These are phyloP conservation scores for Trifolium fragiferum DNA, from an alignment of 306 rosid genomes.

Conservation along the genomic window DNA sequence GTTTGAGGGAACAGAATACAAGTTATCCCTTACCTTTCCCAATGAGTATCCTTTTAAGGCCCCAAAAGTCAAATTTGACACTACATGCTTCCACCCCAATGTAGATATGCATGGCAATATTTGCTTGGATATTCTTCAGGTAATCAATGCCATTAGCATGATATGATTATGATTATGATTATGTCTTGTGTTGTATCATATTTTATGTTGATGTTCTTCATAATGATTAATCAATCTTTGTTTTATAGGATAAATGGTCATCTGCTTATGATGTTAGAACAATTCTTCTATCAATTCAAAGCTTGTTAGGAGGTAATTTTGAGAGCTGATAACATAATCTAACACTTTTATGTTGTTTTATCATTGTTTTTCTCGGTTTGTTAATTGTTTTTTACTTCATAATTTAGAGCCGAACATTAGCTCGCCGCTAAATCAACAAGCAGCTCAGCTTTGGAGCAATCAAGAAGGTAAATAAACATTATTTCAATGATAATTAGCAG, in stretches of 20 bases:
- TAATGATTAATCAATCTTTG: neutral
- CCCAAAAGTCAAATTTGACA: conserved; percentile 93
- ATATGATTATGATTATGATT: neutral
- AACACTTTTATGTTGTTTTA: neutral
- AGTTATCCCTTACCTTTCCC: conserved; percentile 74
- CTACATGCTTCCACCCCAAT: conserved; percentile 87
- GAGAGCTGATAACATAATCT: neutral
- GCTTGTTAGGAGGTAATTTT: conserved; percentile 70
- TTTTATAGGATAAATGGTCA: conserved; percentile 42
- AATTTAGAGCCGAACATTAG: conserved; percentile 81
- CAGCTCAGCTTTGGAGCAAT: conserved; percentile 92
- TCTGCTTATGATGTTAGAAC: conserved; percentile 52
- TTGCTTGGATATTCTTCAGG: conserved; percentile 99
- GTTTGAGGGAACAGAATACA: conserved; percentile 90
- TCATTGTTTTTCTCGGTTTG: neutral
- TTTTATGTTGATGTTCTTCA: neutral
- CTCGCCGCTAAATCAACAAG: conserved; percentile 92
- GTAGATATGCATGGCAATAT: conserved; percentile 84
- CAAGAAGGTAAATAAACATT: conserved; percentile 73
- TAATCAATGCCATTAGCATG: conserved; percentile 20
- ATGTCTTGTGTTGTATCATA: neutral
- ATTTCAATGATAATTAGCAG: neutral
- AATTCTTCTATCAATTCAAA: conserved; percentile 47
- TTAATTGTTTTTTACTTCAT: neutral
- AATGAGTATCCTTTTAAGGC: conserved; percentile 94